Base-by-base conservation (phyloP, 108 stramenopile species). In the Nannochloropsis gaditana region DNA sequence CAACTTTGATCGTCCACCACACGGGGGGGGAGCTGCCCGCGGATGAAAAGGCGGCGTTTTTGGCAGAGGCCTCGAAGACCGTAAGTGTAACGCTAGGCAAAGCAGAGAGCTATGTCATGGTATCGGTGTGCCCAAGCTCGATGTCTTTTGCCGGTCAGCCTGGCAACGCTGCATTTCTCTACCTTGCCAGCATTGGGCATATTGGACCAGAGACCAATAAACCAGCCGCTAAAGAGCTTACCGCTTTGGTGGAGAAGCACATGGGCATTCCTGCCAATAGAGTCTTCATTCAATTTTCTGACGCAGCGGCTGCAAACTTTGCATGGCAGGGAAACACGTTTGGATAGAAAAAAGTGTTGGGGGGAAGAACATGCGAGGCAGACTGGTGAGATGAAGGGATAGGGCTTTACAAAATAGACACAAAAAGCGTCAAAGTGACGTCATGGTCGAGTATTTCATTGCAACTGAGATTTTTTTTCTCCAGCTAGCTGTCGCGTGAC, bases 51-150 rank as follows among this genome's bases (percentile, higher is more conserved):
- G 59, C 15, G n/a, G 59, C 59, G 59, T 73, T 73, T 73, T n/a
- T 73, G 59, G 8, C 15, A n/a, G 59, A 73, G n/a, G 59, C 59
- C 15, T n/a, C 19, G 19, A 73, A 73, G 59, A 73, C 59, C 2
- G 2, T 73, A 4, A 73, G 59, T 6, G n/a, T n/a, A 4, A 73
- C 59, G 19, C 59, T 73, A 2, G 59, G 59, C 59, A 73, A 73
- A 73, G 59, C 59, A 73, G 59, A 73, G 59, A 73, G 59, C 59
- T 73, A 73, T n/a, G 59, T 73, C n/a, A 73, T 73, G 59, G 59
- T 73, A n/a, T 73, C 59, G 19, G 15, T 73, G n/a, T n/a, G 8
- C 59, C 59, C 59, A n/a, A n/a, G 19, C 59, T 15, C 59, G 19
- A 73, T 73, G 59, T 73, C 59, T n/a, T 73, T 73, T 73, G 59